These are phyloP conservation scores for Cryptosporidium baileyi DNA, from an alignment of 169 alveolate species.

Conservation along the genomic window DNA sequence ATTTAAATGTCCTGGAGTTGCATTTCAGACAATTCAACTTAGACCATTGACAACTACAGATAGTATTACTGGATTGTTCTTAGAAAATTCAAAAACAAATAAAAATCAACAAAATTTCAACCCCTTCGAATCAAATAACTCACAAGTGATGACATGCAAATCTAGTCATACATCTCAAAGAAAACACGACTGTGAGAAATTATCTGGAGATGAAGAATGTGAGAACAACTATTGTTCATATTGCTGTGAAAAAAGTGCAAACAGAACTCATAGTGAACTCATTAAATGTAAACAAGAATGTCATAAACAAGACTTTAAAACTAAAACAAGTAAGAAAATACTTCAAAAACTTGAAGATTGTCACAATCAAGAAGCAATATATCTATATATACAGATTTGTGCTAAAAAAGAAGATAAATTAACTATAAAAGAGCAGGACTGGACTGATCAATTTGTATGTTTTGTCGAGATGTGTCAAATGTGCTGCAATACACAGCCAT, in stretches of 20 bases:
- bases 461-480: constrained; percentile 65
- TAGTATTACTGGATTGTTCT: constrained; percentile 17
- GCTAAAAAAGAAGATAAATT: background rate
- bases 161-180: constrained; percentile 7
- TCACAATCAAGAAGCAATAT: constrained; percentile 41
- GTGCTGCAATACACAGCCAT: constrained; percentile 67
- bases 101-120: background rate
- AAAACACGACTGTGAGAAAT: constrained; percentile 40
- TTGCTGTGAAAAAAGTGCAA: constrained; percentile 55
- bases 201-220: constrained; percentile 51
- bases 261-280: constrained; percentile 26
- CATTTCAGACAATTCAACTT: constrained; percentile 53
- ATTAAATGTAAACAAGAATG: constrained; percentile 52
- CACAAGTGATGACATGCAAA: constrained; percentile 29
- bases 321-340: constrained; percentile 16
- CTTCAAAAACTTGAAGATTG: constrained; percentile 18
- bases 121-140: background rate
- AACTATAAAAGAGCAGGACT: background rate
- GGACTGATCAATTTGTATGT: constrained; percentile 65
- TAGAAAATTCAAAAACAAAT: background rate
- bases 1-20: constrained; percentile 63
- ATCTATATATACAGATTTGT: constrained; percentile 25
- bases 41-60: constrained; percentile 37
- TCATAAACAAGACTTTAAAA: constrained; percentile 11
- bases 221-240: constrained; percentile 57